Evolutionary conservation across 2,329 filamentous ascomycete species (phyloP).

Genomic region (Penicillium thymicola): DNA sequence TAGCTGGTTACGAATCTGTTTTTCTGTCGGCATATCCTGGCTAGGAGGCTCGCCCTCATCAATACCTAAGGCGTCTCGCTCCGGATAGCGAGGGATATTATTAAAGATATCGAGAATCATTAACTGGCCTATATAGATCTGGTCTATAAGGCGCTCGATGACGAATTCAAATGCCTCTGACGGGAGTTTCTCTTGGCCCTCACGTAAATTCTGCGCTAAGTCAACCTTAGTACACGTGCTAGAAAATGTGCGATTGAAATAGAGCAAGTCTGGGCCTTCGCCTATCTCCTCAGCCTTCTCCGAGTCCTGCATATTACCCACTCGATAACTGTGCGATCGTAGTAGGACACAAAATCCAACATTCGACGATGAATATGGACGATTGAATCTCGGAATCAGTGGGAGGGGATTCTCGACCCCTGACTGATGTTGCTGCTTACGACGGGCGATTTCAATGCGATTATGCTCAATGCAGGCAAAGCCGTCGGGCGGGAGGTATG

Average conservation of each 20-base stretch:
- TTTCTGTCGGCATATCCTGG: background rate
- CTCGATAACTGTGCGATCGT: slow-evolving; percentile 17
- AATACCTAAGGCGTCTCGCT: slow-evolving; percentile 10
- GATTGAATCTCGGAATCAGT: slow-evolving; percentile 7
- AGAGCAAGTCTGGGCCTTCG: slow-evolving; percentile 11
- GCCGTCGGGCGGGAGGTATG: slow-evolving; percentile 14
- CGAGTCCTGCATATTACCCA: background rate
- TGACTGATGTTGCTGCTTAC: slow-evolving; percentile 16
- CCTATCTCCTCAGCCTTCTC: slow-evolving; percentile 3
- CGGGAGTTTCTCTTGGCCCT: background rate
- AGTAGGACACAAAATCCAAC: slow-evolving; percentile 14
- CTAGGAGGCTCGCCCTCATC: slow-evolving; percentile 12
- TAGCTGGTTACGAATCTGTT: slow-evolving; percentile 15
- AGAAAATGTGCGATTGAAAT: slow-evolving; percentile 18
- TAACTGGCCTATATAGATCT: slow-evolving; percentile 12
- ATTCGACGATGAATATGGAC: too few relatives aligned
- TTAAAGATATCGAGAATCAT: slow-evolving; percentile 3
- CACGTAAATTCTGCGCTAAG: background rate
- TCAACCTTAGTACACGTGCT: background rate
- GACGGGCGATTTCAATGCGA: slow-evolving; percentile 14
- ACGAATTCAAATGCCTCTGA: slow-evolving; percentile 9
- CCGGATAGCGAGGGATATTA: background rate
- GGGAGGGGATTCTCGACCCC: slow-evolving; percentile 4
- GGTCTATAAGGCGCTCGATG: slow-evolving; percentile 3
- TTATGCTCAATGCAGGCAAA: slow-evolving; percentile 19